phyloP scores from a whole-genome alignment of 768 basidiomycete species.

The Astraeus odoratus region DNA sequence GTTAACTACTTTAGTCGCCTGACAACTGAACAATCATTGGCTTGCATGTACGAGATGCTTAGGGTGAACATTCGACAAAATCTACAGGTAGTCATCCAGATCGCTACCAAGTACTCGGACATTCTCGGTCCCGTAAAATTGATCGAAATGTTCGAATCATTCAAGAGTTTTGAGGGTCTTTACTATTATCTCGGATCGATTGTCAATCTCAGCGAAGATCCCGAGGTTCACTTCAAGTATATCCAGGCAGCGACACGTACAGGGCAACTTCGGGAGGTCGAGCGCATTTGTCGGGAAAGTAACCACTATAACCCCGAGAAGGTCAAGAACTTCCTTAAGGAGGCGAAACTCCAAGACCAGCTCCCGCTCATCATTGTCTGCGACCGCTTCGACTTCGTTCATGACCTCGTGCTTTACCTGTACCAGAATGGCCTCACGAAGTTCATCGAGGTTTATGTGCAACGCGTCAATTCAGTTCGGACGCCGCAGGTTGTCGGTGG shows the following conservation, averaged over 20 bases:
- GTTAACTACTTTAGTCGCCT: slow-evolving; percentile 95
- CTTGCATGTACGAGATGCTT: slow-evolving; percentile 96
- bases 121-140: slow-evolving; percentile 95
- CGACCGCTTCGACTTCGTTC: slow-evolving; percentile 99
- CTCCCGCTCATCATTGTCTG: slow-evolving; percentile 99
- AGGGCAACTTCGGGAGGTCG: slow-evolving; percentile 97
- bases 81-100: slow-evolving; percentile 91
- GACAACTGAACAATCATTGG: slow-evolving; percentile 96
- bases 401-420: slow-evolving; percentile 95
- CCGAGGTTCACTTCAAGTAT: slow-evolving; percentile 99
- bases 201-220: slow-evolving; percentile 93
- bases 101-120: slow-evolving; percentile 98
- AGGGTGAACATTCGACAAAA: slow-evolving; percentile 96
- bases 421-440: slow-evolving; percentile 96
- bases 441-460: slow-evolving; percentile 99
- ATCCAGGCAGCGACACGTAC: slow-evolving; percentile 98
- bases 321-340: slow-evolving; percentile 99
- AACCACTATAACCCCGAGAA: slow-evolving; percentile 99
- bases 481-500: slow-evolving; percentile 98
- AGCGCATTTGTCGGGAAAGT: slow-evolving; percentile 96
- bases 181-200: slow-evolving; percentile 99
- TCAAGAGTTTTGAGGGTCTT: slow-evolving; percentile 96
- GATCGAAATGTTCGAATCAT: slow-evolving; percentile 97
- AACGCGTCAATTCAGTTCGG: slow-evolving; percentile 93
- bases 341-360: slow-evolving; percentile 93